Evolutionary conservation across 1,284 basidiomycete species (phyloP).

Genomic region (Heterobasidion annosum): DNA sequence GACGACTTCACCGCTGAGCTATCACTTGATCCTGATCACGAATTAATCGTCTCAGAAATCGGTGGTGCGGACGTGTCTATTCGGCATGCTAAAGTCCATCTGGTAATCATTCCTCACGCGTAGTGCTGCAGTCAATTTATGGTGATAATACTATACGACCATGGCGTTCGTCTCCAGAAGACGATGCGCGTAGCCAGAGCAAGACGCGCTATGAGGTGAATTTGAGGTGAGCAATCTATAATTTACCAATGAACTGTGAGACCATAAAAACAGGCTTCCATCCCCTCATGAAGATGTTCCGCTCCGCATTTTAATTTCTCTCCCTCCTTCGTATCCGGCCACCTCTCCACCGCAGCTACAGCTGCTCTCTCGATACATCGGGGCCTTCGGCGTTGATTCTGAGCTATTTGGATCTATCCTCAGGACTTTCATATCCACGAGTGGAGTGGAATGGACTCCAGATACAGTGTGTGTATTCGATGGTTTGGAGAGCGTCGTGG

Average conservation of each 20-base stretch:
- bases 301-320: conserved; percentile 64
- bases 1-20: conserved; percentile 14
- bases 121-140: conserved; percentile 81
- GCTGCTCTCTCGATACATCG: conserved; percentile 80
- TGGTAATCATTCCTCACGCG: conserved; percentile 10
- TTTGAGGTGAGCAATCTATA: conserved; percentile 27
- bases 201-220: conserved; percentile 60
- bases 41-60: conserved; percentile 56
- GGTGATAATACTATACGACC: conserved; percentile 54
- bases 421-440: conserved; percentile 73
- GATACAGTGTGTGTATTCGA: conserved; percentile 84
- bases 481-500: conserved; percentile 72
- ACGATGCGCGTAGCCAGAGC: conserved; percentile 14
- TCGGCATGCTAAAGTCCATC: background rate
- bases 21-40: conserved; percentile 28
- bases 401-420: conserved; percentile 70
- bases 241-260: conserved; percentile 15
- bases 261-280: conserved; percentile 33
- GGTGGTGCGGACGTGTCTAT: conserved; percentile 38
- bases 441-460: conserved; percentile 65
- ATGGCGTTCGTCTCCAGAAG: conserved; percentile 32
- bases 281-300: conserved; percentile 49
- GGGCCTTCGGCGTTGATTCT: conserved; percentile 66
- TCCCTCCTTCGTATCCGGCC: conserved; percentile 66
- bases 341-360: conserved; percentile 74